Base-by-base conservation (phyloP, 2,329 filamentous ascomycete species). In the Sporothrix euskadiensis region DNA sequence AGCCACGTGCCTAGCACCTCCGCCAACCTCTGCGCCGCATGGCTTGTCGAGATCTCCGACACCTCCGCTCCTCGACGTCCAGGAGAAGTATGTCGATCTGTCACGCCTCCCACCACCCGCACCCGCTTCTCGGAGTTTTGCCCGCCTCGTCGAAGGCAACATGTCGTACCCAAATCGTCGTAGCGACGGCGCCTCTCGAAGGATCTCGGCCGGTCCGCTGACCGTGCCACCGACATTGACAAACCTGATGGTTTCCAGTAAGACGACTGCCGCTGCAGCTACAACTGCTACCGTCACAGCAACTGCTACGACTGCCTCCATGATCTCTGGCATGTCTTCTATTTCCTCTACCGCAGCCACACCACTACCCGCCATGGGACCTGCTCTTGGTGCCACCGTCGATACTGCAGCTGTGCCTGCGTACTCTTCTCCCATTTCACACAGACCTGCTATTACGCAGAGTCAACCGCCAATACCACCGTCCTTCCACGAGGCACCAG, bases 41-140 rank as follows among this genome's bases (percentile, higher is more conserved):
- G 80, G 83, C 74, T 88, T 83, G 73, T 87, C 89, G 75, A 83
- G 85, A 80, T 86, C 86, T 77, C 85, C 88, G 77, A 88, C 85
- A 74, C 87, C 88, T 4, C 47, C 73, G 32, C 32, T 47, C 22
- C 44, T 49, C 10, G 74, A 73, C 74, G 85, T 86, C 74, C 83
- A 85, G 78, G 85, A 87, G 75, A 83, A 83, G 77, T 83, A 87
- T 83, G 82, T 80, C 81, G 85, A 70, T 61, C 82, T 83, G 75
- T 82, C 85, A 70, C 83, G 83, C 78, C 81, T 85, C 74, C 84
- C 85, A 79, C 84, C 85, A 78, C 83, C 84, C 76, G 83, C 85
- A 78, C 83, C 84, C 76, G 83, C 85, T 77, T 88, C 88, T 72
- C 84, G 85, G 78, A 89, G 87, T 80, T 88, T 88, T 75, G 82